phyloP scores from a whole-genome alignment of 805 yeast species.

The Saccharomycopsis sp. region DNA sequence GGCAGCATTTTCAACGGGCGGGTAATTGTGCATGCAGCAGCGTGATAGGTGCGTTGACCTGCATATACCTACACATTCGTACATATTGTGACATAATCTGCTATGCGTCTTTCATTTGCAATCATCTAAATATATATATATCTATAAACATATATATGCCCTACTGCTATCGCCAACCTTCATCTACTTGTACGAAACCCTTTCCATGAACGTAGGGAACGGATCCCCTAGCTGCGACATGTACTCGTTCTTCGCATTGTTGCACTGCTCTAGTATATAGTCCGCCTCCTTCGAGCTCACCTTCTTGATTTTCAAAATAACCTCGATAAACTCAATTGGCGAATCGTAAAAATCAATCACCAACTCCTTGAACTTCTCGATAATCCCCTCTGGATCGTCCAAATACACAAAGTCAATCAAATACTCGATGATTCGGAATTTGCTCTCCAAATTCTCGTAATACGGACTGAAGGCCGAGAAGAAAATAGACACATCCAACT shows the following conservation, averaged over 20 bases:
- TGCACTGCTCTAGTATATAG: constrained; percentile 18
- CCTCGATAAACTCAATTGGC: constrained; percentile 62
- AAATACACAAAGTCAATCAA: constrained; percentile 50
- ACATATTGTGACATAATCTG: too few species aligned
- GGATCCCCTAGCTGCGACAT: constrained; percentile 16
- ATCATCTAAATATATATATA: too few species aligned
- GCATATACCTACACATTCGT: too few species aligned
- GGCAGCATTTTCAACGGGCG: too few species aligned
- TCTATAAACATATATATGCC: neutral
- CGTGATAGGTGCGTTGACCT: too few species aligned
- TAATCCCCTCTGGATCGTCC: constrained; percentile 39
- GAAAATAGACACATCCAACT: constrained; percentile 53
- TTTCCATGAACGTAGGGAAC: constrained; percentile 19
- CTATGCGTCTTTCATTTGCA: too few species aligned
- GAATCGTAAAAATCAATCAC: constrained; percentile 68
- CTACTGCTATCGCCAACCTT: neutral
- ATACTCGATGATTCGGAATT: constrained; percentile 54
- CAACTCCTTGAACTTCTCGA: constrained; percentile 54
- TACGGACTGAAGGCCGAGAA: constrained; percentile 46
- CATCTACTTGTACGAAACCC: constrained; percentile 7
- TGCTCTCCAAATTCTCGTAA: constrained; percentile 36
- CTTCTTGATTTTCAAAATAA: constrained; percentile 43
- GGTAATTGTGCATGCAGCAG: too few species aligned
- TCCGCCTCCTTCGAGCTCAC: constrained; percentile 13
- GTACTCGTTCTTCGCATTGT: constrained; percentile 20